phyloP scores from a whole-genome alignment of 352 stramenopile genomes.

The Phytophthora sansomeana region DNA sequence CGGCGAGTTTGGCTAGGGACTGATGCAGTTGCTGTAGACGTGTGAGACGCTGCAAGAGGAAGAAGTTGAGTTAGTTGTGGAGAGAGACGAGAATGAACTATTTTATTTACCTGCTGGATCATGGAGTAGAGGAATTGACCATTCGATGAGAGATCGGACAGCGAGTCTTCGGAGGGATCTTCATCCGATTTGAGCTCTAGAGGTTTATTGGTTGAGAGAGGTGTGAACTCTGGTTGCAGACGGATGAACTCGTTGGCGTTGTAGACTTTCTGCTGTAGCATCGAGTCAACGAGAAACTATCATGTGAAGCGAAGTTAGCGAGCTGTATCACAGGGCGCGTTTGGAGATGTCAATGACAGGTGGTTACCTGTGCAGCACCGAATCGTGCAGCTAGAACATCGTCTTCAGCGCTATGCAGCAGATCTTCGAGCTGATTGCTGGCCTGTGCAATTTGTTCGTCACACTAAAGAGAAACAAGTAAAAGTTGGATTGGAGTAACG shows the following conservation, averaged over 20 bases:
- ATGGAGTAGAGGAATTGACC: constrained; percentile 60
- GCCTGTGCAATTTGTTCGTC: constrained; percentile 54
- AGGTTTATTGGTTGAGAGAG: constrained; percentile 4
- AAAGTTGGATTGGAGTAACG: background rate
- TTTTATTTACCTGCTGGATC: constrained; percentile 62
- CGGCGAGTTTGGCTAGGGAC: constrained; percentile 66
- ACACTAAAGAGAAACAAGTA: constrained; percentile 39
- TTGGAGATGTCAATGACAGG: background rate
- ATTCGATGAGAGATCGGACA: constrained; percentile 37
- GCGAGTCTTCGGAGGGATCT: background rate
- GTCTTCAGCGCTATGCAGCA: constrained; percentile 54
- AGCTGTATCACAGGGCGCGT: too few relatives aligned
- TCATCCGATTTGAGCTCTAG: background rate
- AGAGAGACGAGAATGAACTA: too few relatives aligned
- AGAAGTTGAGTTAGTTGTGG: constrained; percentile 2
- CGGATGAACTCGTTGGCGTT: constrained; percentile 50
- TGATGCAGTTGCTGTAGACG: constrained; percentile 70
- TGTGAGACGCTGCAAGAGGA: constrained; percentile 49
- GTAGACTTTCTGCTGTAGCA: constrained; percentile 68
- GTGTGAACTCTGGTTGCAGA: constrained; percentile 40
- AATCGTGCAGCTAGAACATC: constrained; percentile 57
- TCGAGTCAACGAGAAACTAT: constrained; percentile 52
- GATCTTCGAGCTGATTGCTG: constrained; percentile 50
- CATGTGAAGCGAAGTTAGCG: too few relatives aligned
- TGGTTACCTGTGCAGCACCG: constrained; percentile 52